phyloP scores from a whole-genome alignment of 1,284 basidiomycete species.

The Coniferiporia sulphurascens region DNA sequence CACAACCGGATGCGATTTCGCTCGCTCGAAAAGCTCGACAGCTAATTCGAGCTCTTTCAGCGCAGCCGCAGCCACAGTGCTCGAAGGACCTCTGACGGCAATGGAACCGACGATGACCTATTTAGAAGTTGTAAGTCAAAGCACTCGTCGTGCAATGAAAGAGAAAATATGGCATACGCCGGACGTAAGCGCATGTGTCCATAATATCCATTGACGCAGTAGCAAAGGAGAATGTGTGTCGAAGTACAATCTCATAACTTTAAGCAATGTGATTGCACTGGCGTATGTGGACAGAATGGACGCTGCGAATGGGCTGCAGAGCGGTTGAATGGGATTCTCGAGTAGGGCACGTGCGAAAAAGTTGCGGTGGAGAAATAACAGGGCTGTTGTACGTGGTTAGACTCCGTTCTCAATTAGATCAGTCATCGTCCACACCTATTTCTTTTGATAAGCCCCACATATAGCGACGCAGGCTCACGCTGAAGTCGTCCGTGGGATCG shows the following conservation, averaged over 20 bases:
- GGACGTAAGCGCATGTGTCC: slow-evolving; percentile 10
- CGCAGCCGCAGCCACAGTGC: slow-evolving; percentile 15
- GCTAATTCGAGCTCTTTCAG: slow-evolving; percentile 17
- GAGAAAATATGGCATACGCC: background rate
- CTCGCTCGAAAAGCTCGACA: slow-evolving; percentile 10
- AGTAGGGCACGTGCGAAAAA: slow-evolving; percentile 14
- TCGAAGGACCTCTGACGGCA: slow-evolving; percentile 18
- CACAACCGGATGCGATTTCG: slow-evolving; percentile 16
- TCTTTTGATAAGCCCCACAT: slow-evolving; percentile 3
- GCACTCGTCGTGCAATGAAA: background rate
- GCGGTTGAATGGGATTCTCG: slow-evolving; percentile 8
- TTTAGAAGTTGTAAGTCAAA: background rate
- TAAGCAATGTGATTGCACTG: slow-evolving; percentile 10
- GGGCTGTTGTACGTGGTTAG: slow-evolving; percentile 1
- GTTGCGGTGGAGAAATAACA: slow-evolving; percentile 13
- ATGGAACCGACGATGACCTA: slow-evolving; percentile 21
- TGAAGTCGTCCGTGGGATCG: background rate
- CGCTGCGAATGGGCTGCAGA: slow-evolving; percentile 10
- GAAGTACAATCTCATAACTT: slow-evolving; percentile 8
- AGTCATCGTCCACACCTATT: background rate
- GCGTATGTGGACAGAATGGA: slow-evolving; percentile 16
- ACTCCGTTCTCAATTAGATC: background rate
- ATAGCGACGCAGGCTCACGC: background rate
- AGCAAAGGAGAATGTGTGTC: slow-evolving; percentile 5
- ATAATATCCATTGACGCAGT: slow-evolving; percentile 13